These are phyloP conservation scores for Termitomyces sp. DNA, from an alignment of 768 basidiomycete genomes.

Conservation along the genomic window DNA sequence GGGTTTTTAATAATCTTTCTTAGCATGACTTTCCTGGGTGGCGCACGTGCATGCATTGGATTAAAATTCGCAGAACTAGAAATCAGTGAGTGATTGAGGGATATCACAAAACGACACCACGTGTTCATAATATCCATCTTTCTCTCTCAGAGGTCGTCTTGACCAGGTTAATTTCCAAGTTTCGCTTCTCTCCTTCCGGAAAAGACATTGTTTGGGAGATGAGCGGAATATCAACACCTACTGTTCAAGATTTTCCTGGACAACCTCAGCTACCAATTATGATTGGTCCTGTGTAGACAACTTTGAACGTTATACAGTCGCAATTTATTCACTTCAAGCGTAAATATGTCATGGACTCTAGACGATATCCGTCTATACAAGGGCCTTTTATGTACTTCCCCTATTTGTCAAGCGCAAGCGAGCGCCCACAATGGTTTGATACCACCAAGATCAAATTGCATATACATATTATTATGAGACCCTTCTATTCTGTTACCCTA, in stretches of 20 bases:
- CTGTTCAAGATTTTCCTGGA: constrained; percentile 12
- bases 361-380: no score
- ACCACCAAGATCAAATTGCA: no score
- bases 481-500: no score
- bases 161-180: constrained; percentile 21
- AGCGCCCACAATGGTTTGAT: no score
- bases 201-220: constrained; percentile 28
- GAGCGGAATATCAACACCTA: constrained; percentile 20
- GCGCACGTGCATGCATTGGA: constrained; percentile 44
- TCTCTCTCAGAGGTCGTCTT: constrained; percentile 23
- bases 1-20: background rate
- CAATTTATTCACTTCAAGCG: background rate
- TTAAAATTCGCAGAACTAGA: constrained; percentile 55
- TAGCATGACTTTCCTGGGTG: constrained; percentile 44
- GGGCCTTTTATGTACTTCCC: no score
- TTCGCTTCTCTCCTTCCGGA: constrained; percentile 22
- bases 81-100: constrained; percentile 33
- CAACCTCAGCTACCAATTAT: constrained; percentile 6
- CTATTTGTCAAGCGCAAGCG: no score
- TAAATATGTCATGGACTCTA: constrained; percentile 1
- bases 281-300: background rate
- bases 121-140: background rate
- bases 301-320: background rate
- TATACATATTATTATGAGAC: no score
- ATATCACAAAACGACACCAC: background rate